Evolutionary conservation across 2,329 filamentous ascomycete species (phyloP).

Genomic region (Ophiostoma novo-ulmi): DNA sequence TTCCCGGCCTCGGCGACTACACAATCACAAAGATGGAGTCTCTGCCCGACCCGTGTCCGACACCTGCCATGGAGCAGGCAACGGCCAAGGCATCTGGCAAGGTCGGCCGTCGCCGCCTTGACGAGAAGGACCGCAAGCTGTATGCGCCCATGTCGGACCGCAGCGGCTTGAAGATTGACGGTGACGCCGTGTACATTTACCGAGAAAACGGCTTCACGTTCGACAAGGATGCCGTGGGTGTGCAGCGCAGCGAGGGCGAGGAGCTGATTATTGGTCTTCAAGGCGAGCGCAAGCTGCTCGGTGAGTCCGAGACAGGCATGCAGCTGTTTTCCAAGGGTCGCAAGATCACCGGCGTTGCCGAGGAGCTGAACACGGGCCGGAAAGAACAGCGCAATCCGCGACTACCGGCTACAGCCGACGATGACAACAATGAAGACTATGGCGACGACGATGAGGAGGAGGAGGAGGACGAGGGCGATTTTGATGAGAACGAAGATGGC

Average conservation of each 20-base stretch:
- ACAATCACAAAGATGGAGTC: constrained; percentile 78
- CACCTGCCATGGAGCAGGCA: constrained; percentile 82
- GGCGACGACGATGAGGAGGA: constrained; percentile 50
- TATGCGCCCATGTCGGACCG: constrained; percentile 99
- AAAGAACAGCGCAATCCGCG: constrained; percentile 55
- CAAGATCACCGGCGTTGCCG: constrained; percentile 55
- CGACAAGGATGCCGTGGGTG: constrained; percentile 57
- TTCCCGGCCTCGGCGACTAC: constrained; percentile 87
- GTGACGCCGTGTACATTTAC: constrained; percentile 89
- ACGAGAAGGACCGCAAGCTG: constrained; percentile 93
- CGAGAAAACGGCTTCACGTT: constrained; percentile 71
- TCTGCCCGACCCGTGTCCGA: constrained; percentile 90
- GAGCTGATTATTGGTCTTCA: constrained; percentile 90
- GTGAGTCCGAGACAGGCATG: constrained; percentile 75
- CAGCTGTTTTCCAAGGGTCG: constrained; percentile 78
- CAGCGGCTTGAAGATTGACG: constrained; percentile 90
- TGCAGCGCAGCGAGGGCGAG: constrained; percentile 85
- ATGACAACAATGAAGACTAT: constrained; percentile 47
- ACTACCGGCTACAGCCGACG: constrained; percentile 54
- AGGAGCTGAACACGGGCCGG: constrained; percentile 56
- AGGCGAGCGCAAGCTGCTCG: constrained; percentile 72
- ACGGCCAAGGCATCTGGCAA: constrained; percentile 80
- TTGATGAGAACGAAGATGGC: constrained; percentile 50
- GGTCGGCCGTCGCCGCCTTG: constrained; percentile 65
- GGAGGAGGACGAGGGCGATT: constrained; percentile 38